These are phyloP conservation scores for Vicia sativa DNA, from an alignment of 306 rosid genomes.

Conservation along the genomic window DNA sequence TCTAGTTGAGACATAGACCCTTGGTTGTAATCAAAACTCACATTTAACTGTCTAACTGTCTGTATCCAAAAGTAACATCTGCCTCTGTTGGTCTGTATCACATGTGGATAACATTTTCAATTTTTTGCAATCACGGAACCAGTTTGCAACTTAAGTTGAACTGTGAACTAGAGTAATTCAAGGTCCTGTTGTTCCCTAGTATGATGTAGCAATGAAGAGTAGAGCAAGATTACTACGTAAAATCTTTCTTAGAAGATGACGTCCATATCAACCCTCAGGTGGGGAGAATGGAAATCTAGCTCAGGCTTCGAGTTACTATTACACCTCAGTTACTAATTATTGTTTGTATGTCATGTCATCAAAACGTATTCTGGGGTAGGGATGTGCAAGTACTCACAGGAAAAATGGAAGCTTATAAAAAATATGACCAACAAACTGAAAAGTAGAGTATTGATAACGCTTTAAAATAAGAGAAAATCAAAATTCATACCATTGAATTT, in stretches of 20 bases:
- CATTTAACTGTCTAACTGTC: not conserved
- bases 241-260: conserved; percentile 19
- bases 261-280: not conserved
- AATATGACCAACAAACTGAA: conserved; percentile 32
- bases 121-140: not conserved
- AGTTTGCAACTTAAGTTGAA: conserved; percentile 8
- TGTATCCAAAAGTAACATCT: not conserved
- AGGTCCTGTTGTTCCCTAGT: conserved; percentile 15
- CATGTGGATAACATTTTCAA: conserved; percentile 4
- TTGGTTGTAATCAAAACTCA: not conserved
- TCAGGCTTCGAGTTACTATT: conserved; percentile 14
- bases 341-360: conserved; percentile 2
- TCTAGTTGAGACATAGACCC: not conserved
- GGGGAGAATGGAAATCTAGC: conserved; percentile 15
- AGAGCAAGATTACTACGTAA: conserved; percentile 16
- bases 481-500: conserved; percentile 68
- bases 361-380: conserved; percentile 1
- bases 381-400: conserved; percentile 15
- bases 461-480: conserved; percentile 19
- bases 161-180: conserved; percentile 5
- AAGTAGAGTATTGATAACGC: conserved; percentile 12
- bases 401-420: conserved; percentile 30
- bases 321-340: conserved; percentile 16
- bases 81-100: not conserved
- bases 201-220: conserved; percentile 2